Evolutionary conservation across 202 grass and related monocot genomes (phyloP).

Genomic region (Cymbopogon flexuosus): DNA sequence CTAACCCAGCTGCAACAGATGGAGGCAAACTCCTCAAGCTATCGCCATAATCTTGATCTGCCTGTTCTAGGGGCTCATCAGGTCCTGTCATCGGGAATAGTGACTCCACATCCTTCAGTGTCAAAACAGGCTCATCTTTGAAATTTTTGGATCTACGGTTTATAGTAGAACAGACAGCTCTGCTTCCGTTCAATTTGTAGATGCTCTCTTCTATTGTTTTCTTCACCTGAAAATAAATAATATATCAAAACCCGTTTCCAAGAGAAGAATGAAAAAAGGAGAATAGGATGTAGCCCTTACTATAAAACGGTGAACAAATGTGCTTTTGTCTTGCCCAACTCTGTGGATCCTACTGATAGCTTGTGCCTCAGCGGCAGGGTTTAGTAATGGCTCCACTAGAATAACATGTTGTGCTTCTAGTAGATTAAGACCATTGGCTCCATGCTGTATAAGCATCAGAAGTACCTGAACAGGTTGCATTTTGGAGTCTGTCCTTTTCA

Average conservation of each 20-base stretch:
- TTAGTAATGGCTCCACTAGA: conserved; percentile 76
- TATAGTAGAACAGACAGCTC: conserved; percentile 53
- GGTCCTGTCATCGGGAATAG: conserved; percentile 52
- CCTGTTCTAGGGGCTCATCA: conserved; percentile 41
- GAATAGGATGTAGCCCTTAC: conserved; percentile 33
- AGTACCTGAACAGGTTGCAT: conserved; percentile 60
- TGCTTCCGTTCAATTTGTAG: conserved; percentile 68
- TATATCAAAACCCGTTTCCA: background rate
- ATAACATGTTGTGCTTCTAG: conserved; percentile 94
- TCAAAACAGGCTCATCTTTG: conserved; percentile 75
- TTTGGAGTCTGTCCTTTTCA: conserved; percentile 29
- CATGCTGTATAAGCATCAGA: conserved; percentile 88
- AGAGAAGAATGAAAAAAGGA: background rate
- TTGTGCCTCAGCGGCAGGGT: conserved; percentile 83
- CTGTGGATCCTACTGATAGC: conserved; percentile 91
- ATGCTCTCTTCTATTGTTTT: conserved; percentile 89
- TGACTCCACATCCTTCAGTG: conserved; percentile 70
- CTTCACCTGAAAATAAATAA: conserved; percentile 55
- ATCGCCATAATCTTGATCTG: conserved; percentile 22
- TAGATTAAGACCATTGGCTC: conserved; percentile 93
- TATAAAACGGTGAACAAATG: conserved; percentile 88
- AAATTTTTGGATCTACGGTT: conserved; percentile 60
- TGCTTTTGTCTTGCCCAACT: conserved; percentile 82
- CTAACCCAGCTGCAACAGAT: conserved; percentile 72
- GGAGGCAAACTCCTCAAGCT: conserved; percentile 66